Conservation (phyloP, 2,329 filamentous ascomycete species). For the Trichoderma breve region DNA sequence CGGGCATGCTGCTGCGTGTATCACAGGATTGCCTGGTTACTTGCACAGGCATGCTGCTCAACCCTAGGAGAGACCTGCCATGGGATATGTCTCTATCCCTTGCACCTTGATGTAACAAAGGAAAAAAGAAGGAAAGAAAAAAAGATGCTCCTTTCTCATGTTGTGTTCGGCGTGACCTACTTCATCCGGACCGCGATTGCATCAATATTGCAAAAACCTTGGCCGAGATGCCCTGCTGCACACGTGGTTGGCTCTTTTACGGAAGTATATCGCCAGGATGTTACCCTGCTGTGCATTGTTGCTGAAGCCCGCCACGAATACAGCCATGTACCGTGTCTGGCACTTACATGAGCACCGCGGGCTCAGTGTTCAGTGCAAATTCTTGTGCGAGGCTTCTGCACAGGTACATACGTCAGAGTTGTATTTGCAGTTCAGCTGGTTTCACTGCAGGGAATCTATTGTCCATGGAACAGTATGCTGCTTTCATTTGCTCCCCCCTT, state of each 20-base stretch:
- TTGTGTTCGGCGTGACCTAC: not conserved
- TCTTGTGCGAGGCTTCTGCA: not conserved
- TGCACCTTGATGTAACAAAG: not conserved
- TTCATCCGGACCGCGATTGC: not conserved
- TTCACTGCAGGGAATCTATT: not conserved
- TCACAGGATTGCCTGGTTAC: not conserved
- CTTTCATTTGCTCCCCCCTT: not conserved
- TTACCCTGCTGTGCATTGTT: not conserved
- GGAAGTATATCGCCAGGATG: not conserved
- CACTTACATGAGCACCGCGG: not conserved
- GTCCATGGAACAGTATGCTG: not conserved
- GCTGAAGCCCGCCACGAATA: not conserved
- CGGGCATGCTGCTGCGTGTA: not conserved
- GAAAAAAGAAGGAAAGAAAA: not conserved
- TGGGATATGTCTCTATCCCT: not conserved
- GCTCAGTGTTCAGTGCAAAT: not conserved
- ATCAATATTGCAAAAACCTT: not conserved
- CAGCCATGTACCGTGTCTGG: not conserved
- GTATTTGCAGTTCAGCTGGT: not conserved
- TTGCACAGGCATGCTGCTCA: not conserved
- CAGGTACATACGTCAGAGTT: constrained; percentile 1
- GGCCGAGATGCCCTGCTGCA: not conserved
- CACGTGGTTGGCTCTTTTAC: not conserved
- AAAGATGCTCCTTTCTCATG: not conserved
- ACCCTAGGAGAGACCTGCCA: not conserved